Conservation (phyloP, 2,329 filamentous ascomycete species). For the Aspergillus ibericus region DNA sequence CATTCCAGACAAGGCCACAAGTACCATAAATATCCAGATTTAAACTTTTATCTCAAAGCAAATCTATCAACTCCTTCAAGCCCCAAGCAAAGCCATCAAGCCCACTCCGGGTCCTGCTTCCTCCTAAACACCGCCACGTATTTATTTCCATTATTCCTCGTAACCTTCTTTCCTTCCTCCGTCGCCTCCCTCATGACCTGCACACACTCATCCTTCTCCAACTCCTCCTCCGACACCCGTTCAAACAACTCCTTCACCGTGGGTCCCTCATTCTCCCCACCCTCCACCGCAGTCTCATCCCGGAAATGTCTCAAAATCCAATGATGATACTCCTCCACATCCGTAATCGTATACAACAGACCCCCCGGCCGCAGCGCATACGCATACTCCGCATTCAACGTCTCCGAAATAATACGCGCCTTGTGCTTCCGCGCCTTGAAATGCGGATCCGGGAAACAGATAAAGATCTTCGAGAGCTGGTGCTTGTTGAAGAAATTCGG, state of each 20-base stretch:
- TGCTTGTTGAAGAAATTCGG: conserved; percentile 87
- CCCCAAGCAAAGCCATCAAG: neutral
- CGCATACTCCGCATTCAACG: conserved; percentile 89
- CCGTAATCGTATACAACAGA: conserved; percentile 92
- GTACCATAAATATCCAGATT: neutral
- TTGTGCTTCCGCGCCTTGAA: conserved; percentile 99
- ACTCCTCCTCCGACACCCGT: conserved; percentile 61
- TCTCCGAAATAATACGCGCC: conserved; percentile 85
- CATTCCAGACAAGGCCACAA: no score
- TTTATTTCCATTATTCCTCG: conserved; percentile 84
- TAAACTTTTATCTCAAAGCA: neutral
- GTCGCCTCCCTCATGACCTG: conserved; percentile 72
- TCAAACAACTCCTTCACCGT: conserved; percentile 69
- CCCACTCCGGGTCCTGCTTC: conserved; percentile 75
- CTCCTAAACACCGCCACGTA: conserved; percentile 87
- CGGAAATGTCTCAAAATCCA: conserved; percentile 93
- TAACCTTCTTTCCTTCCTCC: conserved; percentile 96
- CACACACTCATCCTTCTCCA: conserved; percentile 59
- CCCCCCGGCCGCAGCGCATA: conserved; percentile 82
- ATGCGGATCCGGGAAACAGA: conserved; percentile 97
- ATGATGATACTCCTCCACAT: conserved; percentile 87
- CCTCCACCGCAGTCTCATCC: conserved; percentile 57
- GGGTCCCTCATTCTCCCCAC: conserved; percentile 83
- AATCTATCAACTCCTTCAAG: neutral
- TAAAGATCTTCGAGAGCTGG: conserved; percentile 88